phyloP scores from a whole-genome alignment of 805 yeast species.

The Candida coquimbonensis region DNA sequence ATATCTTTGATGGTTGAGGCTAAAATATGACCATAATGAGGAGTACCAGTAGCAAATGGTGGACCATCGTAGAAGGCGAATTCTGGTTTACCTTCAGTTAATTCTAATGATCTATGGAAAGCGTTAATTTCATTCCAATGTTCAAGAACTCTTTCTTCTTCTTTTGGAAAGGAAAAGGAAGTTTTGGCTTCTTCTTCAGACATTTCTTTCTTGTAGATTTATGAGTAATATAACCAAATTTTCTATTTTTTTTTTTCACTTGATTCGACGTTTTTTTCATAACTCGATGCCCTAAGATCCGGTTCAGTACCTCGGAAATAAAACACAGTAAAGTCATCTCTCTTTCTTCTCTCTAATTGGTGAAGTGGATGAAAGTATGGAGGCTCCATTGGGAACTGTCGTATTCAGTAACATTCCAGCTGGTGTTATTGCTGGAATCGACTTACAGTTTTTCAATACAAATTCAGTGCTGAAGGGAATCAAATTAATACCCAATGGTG shows the following conservation, averaged over 20 bases:
- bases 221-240: background rate
- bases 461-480: conserved; percentile 40
- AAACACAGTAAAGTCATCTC: too few species aligned
- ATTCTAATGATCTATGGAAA: conserved; percentile 78
- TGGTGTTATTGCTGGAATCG: conserved; percentile 39
- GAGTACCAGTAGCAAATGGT: conserved; percentile 99
- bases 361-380: background rate
- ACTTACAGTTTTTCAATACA: conserved; percentile 40
- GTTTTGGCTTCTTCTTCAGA: conserved; percentile 26
- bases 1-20: conserved; percentile 97
- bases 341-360: too few species aligned
- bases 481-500: conserved; percentile 42
- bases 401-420: conserved; percentile 27
- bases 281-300: too few species aligned
- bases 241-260: background rate
- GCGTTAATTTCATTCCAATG: conserved; percentile 92
- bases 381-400: conserved; percentile 25
- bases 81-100: conserved; percentile 78
- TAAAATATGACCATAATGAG: conserved; percentile 96
- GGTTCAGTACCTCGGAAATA: too few species aligned
- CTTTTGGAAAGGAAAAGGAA: conserved; percentile 72
- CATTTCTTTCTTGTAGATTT: conserved; percentile 14
- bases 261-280: background rate
- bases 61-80: conserved; percentile 98
- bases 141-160: conserved; percentile 75